Conservation (phyloP, 2,329 filamentous ascomycete genomes). For the Canariomyces notabilis region DNA sequence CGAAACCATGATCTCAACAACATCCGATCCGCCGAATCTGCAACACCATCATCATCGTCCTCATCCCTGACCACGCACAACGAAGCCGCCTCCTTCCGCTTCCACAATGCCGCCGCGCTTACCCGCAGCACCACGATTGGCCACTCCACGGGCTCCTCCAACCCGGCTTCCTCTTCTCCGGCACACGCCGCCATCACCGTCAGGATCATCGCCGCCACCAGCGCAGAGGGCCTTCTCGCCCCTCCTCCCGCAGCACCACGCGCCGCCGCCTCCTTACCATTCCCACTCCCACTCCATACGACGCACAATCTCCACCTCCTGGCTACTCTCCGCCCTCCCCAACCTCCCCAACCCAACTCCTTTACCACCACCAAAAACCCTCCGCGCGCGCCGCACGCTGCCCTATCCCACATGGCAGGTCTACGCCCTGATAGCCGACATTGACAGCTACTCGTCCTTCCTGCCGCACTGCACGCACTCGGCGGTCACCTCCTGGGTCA, state of each 20-base stretch:
- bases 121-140: not conserved
- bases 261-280: not conserved
- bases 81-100: not conserved
- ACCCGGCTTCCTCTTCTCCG: not conserved
- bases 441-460: constrained; percentile 78
- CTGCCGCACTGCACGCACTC: constrained; percentile 85
- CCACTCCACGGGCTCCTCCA: not conserved
- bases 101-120: constrained; percentile 6
- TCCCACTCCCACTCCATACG: not conserved
- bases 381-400: constrained; percentile 70
- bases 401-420: constrained; percentile 67
- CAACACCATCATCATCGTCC: not conserved
- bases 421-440: constrained; percentile 82
- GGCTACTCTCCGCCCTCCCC: constrained; percentile 16
- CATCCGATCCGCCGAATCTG: not conserved
- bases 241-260: not conserved
- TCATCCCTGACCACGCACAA: not conserved
- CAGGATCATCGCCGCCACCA: not conserved
- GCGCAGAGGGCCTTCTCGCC: not conserved
- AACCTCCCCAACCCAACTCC: not conserved
- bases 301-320: constrained; percentile 6
- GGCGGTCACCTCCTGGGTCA: constrained; percentile 69
- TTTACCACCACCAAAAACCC: constrained; percentile 46
- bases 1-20: not conserved
- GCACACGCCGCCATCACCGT: too few species aligned